Conservation (phyloP, 805 yeast genomes). For the Hanseniaspora opuntiae region DNA sequence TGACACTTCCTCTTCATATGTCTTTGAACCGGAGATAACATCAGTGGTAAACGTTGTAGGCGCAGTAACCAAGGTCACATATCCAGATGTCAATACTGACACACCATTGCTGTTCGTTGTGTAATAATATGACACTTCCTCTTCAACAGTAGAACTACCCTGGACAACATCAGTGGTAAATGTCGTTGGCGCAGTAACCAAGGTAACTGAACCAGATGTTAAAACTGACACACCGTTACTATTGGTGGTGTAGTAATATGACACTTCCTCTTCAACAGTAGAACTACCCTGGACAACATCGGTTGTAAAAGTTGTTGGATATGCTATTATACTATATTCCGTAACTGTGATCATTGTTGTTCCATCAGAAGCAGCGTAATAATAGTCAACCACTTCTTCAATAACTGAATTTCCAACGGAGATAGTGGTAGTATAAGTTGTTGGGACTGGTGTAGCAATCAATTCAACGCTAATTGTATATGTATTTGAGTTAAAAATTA, state of each 20-base stretch:
- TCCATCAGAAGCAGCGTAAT: neutral
- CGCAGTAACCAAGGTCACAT: neutral
- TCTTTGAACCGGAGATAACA: neutral
- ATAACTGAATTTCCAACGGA: neutral
- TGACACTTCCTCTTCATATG: neutral
- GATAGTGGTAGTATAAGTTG: neutral
- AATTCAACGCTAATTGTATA: neutral
- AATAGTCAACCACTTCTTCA: neutral
- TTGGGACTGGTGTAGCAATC: neutral
- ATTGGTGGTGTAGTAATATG: neutral
- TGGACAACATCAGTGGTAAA: neutral
- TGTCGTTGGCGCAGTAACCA: neutral
- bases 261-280: neutral
- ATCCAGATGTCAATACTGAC: slow-evolving; percentile 21
- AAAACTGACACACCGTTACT: neutral
- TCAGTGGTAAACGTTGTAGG: neutral
- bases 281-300: neutral
- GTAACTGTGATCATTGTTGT: neutral
- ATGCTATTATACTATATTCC: neutral
- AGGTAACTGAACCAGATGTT: neutral
- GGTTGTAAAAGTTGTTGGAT: neutral
- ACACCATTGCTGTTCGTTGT: neutral
- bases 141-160: neutral
- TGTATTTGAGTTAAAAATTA: neutral
- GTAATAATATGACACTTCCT: neutral